Conservation (phyloP, 2,329 filamentous ascomycete species). For the Bretziella fagacearum region DNA sequence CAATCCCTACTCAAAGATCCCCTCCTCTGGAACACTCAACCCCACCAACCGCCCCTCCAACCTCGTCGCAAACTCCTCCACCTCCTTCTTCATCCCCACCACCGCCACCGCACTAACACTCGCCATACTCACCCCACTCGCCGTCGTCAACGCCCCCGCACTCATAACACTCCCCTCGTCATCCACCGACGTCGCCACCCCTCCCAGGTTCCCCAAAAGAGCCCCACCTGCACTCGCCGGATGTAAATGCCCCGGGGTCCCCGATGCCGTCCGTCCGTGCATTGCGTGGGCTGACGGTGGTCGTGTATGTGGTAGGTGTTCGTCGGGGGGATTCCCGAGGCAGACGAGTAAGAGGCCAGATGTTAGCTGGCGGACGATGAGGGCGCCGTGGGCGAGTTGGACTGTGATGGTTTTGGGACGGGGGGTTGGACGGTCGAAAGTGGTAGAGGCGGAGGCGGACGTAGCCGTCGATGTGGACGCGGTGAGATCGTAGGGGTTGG, state of each 20-base stretch:
- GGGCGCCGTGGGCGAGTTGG: slow-evolving; percentile 40
- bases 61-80: slow-evolving; percentile 41
- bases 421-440: not conserved
- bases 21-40: slow-evolving; percentile 36
- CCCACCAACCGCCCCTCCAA: slow-evolving; percentile 42
- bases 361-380: slow-evolving; percentile 39
- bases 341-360: slow-evolving; percentile 47
- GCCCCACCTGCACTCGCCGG: slow-evolving; percentile 17
- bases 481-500: not conserved
- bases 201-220: slow-evolving; percentile 19
- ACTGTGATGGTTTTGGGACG: slow-evolving; percentile 32
- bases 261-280: not conserved
- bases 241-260: not conserved
- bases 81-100: slow-evolving; percentile 35
- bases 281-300: not conserved
- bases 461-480: too few relatives aligned
- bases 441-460: too few relatives aligned
- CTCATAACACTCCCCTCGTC: slow-evolving; percentile 33
- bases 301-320: not conserved
- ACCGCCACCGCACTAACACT: slow-evolving; percentile 27
- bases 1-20: slow-evolving; percentile 23
- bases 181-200: slow-evolving; percentile 22
- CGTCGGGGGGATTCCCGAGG: slow-evolving; percentile 29
- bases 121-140: slow-evolving; percentile 24
- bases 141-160: slow-evolving; percentile 28